phyloP scores from a whole-genome alignment of 768 basidiomycete genomes.

The Leccinellum luteum region DNA sequence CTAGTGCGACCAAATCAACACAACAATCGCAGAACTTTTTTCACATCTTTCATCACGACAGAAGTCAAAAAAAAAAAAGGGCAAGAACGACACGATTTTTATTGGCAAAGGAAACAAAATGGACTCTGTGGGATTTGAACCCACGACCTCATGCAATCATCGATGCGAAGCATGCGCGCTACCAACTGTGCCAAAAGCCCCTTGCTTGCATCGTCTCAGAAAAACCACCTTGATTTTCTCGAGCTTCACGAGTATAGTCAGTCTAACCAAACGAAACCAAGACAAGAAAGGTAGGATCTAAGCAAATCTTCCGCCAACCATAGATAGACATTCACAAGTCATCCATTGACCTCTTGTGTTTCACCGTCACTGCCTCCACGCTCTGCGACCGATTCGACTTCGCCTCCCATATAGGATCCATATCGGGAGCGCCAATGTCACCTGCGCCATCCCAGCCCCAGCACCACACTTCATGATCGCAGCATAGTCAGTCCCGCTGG shows the following conservation, averaged over 20 bases:
- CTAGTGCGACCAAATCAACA: neutral
- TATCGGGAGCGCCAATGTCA: conserved; percentile 95
- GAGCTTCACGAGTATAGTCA: too few relatives aligned
- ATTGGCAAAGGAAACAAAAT: neutral
- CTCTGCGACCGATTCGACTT: conserved; percentile 66
- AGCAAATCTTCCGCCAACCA: conserved; percentile 1
- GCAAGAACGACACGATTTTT: neutral
- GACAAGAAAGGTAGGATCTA: conserved; percentile 11
- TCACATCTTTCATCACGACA: neutral
- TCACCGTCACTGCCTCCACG: conserved; percentile 60
- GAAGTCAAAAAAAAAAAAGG: neutral
- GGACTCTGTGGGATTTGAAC: conserved; percentile 49
- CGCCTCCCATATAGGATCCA: conserved; percentile 95
- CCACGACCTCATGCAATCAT: conserved; percentile 52
- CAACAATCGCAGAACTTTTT: neutral
- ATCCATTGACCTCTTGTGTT: conserved; percentile 55
- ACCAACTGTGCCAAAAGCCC: conserved; percentile 61
- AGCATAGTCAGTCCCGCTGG: conserved; percentile 3
- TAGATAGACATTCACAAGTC: conserved; percentile 17
- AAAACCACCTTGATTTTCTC: too few relatives aligned
- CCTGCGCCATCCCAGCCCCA: conserved; percentile 99
- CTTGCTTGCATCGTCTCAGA: too few relatives aligned
- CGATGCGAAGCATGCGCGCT: conserved; percentile 58
- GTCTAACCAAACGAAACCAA: neutral
- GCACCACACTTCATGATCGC: conserved; percentile 77